Evolutionary conservation across 2,329 filamentous ascomycete genomes (phyloP), one percentile per base, ranked within the genome.

Genomic region (Simplicillium aogashimaense): DNA sequence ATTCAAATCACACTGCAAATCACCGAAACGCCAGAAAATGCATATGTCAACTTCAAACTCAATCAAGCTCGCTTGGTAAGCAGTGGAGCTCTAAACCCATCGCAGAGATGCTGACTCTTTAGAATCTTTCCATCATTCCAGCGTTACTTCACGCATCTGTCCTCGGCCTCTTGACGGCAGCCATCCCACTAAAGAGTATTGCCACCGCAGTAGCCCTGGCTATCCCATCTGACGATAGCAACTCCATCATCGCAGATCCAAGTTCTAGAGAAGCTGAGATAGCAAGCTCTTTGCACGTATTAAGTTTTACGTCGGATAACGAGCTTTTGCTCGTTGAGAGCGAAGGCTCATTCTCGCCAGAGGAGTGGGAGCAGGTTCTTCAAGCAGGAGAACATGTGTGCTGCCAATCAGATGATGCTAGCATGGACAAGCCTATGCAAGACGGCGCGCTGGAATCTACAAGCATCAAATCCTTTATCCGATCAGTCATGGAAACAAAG

Each of bases 1-100:
- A 81, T 94, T 40, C 86, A 94, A 59, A 65, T 94, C 46, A 86
- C 84, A 10, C 70, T 94, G n/a, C 86, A 94, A 61, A 68, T 92
- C 32, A 72, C 77, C 42, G 72, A 74, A 45, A 68, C 74, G n/a
- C 83, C 83, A 1, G 76, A 81, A 46, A 81, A 83, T 53, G 76
- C 80, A 48, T 76, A 76, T 53, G 65, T 69, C 38, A 75, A 76
- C 53, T 70, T 70, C 39, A 81, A 78, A 50, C 63, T 81, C 39
- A 65, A 68, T 37, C 75, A 78, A 52, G 68, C 77, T 29, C 73
- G 67, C 58, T 65, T 76, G 52, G 82, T 85, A 65, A 55, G 74
- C 53, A 32, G 35, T n/a, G n/a, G n/a, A n/a, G n/a, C n/a, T n/a
- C n/a, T n/a, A n/a, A n/a, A 7, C 13, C 25, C 29, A 36, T 38